Base-by-base conservation (phyloP, 2,329 filamentous ascomycete species). In the Grosmannia penicillata region DNA sequence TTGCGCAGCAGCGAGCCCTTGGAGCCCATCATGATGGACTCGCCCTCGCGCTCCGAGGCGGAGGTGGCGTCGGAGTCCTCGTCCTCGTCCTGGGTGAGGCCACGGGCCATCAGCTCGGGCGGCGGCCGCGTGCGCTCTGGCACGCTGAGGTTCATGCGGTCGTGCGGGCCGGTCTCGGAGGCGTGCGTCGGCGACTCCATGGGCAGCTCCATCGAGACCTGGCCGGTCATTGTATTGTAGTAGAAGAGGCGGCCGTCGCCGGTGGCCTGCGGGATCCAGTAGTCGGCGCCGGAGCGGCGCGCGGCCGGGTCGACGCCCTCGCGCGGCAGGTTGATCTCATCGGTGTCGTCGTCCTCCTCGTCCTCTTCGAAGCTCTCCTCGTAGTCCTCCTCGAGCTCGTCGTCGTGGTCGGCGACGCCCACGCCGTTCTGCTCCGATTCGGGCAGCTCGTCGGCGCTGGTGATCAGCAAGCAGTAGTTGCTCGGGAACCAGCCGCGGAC, bases 401-500 rank as follows among this genome's bases (percentile, higher is more conserved):
- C 75, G 46, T 72, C 66, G 37, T 69, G 70, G 39, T 73, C 66
- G 38, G 69, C 57, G 36, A 65, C 65, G 39, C 70, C 58, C 34
- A 65, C 67, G 32, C 56, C 66, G 48, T 70, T 72, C 37, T 70
- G 68, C 46, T 65, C 63, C 13, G 69, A 62, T 38, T 83, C 77
- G 30, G 72, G 69, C 23, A 80, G 66, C 45, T 93, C 82, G 49
- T 84, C 80, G 36, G 80, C 72, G 49, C 76, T 78, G 43, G 76
- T 73, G 50, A 96, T 81, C 46, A 91, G 76, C 48, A 85, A 78
- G 63, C 91, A 96, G 63, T 98, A 98, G 59, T 98, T 98, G 68
- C 89, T 96, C 27, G 91, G 91, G 58, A 98, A 98, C 91, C 91
- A 98, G 56, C 91, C 91, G 55, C 91, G 79, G 49, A 94, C 82